Evolutionary conservation across 2,329 filamentous ascomycete genomes (phyloP).

Genomic region (Pseudogymnoascus sp.): DNA sequence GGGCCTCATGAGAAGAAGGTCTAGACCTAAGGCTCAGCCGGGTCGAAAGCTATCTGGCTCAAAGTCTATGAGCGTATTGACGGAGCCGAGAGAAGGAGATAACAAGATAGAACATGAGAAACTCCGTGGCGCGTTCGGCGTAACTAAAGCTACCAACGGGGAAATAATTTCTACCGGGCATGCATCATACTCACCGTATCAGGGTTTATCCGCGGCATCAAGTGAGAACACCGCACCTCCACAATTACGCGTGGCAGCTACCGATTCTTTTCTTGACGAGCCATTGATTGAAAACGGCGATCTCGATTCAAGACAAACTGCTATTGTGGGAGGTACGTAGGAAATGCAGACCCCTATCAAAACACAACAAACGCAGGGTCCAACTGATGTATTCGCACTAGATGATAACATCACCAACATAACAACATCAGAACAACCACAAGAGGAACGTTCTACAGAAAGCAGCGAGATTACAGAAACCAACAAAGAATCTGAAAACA

Average conservation of each 20-base stretch:
- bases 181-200: not conserved
- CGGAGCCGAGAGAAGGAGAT: not conserved
- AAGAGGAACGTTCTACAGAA: not conserved
- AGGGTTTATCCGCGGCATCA: not conserved
- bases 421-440: not conserved
- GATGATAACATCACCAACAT: not conserved
- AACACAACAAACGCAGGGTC: constrained; percentile 1
- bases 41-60: constrained; percentile 17
- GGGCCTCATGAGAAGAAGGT: constrained; percentile 22
- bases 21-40: constrained; percentile 17
- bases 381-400: not conserved
- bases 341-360: not conserved
- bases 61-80: constrained; percentile 17
- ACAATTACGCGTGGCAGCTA: not conserved
- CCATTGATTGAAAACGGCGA: not conserved
- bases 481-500: not conserved
- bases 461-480: not conserved
- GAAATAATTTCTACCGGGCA: not conserved
- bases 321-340: not conserved
- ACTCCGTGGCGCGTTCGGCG: not conserved
- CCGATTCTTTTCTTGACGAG: not conserved
- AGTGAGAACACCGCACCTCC: not conserved
- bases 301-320: not conserved
- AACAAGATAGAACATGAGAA: not conserved
- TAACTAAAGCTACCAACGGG: not conserved